phyloP scores from a whole-genome alignment of 1,139 yeast genomes.

The Saccharomyces hybrid region DNA sequence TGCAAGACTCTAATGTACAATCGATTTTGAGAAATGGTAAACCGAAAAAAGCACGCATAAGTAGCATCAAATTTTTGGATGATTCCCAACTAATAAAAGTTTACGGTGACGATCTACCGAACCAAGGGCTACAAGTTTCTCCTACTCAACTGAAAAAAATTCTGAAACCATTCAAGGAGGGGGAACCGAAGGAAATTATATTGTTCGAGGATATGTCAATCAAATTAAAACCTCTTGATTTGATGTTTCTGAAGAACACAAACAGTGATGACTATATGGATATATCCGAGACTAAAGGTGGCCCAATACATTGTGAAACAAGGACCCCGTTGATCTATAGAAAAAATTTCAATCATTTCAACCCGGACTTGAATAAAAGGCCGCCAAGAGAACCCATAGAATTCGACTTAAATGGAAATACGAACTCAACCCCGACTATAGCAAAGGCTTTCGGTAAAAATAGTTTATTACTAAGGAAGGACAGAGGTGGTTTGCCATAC shows the following conservation, averaged over 20 bases:
- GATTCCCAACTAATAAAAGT: slow-evolving; percentile 25
- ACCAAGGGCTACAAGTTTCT: slow-evolving; percentile 24
- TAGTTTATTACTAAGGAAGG: slow-evolving; percentile 25
- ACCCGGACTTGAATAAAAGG: slow-evolving; percentile 20
- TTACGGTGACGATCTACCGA: slow-evolving; percentile 30
- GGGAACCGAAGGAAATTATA: slow-evolving; percentile 29
- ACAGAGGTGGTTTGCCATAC: slow-evolving; percentile 32
- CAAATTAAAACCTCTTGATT: slow-evolving; percentile 1
- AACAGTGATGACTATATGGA: slow-evolving; percentile 17
- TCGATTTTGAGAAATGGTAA: slow-evolving; percentile 19
- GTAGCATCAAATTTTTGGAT: slow-evolving; percentile 20
- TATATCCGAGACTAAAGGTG: slow-evolving; percentile 25
- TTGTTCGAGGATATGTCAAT: slow-evolving; percentile 11
- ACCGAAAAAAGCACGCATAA: slow-evolving; percentile 6
- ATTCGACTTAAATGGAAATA: slow-evolving; percentile 14
- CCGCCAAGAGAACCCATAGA: slow-evolving; percentile 26
- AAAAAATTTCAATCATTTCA: slow-evolving; percentile 23
- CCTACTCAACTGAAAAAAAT: slow-evolving; percentile 27
- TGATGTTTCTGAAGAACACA: slow-evolving; percentile 6
- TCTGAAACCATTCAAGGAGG: slow-evolving; percentile 29
- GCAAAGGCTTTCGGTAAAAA: slow-evolving; percentile 31
- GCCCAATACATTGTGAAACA: slow-evolving; percentile 25
- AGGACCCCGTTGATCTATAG: slow-evolving; percentile 19
- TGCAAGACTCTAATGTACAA: slow-evolving; percentile 6
- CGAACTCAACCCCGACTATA: slow-evolving; percentile 21